Evolutionary conservation across 2,329 filamentous ascomycete species (phyloP), one percentile per base, ranked within the genome.

Genomic region (Ceratocystis cubensis): DNA sequence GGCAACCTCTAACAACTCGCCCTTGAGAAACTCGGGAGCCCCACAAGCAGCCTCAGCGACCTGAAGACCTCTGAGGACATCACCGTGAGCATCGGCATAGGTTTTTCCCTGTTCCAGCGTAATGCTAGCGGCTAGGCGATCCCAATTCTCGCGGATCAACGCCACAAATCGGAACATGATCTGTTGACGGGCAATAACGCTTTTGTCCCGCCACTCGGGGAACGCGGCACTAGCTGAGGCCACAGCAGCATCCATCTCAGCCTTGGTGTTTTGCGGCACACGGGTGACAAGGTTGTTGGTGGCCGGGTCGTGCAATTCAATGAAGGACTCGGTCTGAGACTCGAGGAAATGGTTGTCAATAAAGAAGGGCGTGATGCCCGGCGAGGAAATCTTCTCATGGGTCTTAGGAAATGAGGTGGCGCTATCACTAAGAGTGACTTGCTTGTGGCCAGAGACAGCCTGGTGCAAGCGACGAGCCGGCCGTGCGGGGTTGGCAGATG

Each of bases 31-130:
- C 71, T 90, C 89, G 0, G 89, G 88, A 65, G 91, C 91, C 62
- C 82, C 88, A 73, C 89, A 89, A 25, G 89, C 87, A 5, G 88
- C 88, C 80, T 94, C 89, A 2, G 90, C 90, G 30, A 94, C 89
- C 79, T 94, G 89, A 68, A 94, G 80, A 61, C 89, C 89, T 71
- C 89, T 82, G 63, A 93, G 82, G 25, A 94, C 89, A 75, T 94
- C 89, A 57, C 89, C 89, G 75, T 81, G 87, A 45, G 89, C 89
- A 75, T 94, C 89, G 65, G 87, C 87, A 75, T 93, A 87, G 0
- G 89, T 94, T 83, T 94, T 94, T 75, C 89, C 89, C 79, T 94
- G 89, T 79, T 94, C 89, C 66, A 93, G 81, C 5, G 88, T 92
- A 75, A 94, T 94, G 78, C 87, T 91, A 13, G 89, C 89, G 17